Evolutionary conservation across 2,329 filamentous ascomycete genomes (phyloP).

Genomic region (Ceratocystis albifundus): DNA sequence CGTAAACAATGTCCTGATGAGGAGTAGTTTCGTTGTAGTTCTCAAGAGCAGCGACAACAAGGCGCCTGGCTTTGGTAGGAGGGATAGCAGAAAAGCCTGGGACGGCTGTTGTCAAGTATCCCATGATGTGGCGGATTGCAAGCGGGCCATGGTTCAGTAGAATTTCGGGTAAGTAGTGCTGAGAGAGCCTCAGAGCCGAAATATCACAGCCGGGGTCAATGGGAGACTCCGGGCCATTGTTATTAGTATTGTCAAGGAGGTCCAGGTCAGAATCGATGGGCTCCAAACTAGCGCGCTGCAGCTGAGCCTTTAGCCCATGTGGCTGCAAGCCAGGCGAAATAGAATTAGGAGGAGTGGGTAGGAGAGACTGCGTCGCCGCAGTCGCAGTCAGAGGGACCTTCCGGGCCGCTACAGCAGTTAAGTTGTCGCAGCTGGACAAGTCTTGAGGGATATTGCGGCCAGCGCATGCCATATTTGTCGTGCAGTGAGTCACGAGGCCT

Average conservation of each 20-base stretch:
- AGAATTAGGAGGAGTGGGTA: conserved; percentile 89
- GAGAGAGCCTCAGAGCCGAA: conserved; percentile 73
- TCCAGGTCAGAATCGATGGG: conserved; percentile 79
- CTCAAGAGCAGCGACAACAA: conserved; percentile 88
- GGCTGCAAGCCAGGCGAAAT: conserved; percentile 80
- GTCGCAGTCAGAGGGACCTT: conserved; percentile 47
- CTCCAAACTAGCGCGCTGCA: conserved; percentile 47
- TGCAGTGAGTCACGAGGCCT: not conserved
- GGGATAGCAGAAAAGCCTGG: conserved; percentile 85
- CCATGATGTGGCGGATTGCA: conserved; percentile 91
- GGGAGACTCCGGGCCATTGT: conserved; percentile 32
- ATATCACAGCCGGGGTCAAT: conserved; percentile 70
- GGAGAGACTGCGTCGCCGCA: conserved; percentile 47
- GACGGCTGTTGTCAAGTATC: conserved; percentile 82
- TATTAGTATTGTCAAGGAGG: conserved; percentile 50
- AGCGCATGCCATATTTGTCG: conserved; percentile 41
- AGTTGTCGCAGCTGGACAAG: conserved; percentile 55
- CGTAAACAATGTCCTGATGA: conserved; percentile 67
- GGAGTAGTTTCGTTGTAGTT: conserved; percentile 48
- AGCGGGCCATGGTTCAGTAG: conserved; percentile 79
- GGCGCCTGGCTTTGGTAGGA: conserved; percentile 74
- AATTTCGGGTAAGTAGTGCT: conserved; percentile 81
- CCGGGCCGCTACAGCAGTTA: conserved; percentile 59
- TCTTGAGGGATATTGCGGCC: conserved; percentile 55
- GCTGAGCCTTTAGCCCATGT: conserved; percentile 62